Percentiles rank a stretch among this genome's conserved stretches.
Conservation (phyloP, 257 asterid genomes). For the Voacanga thouarsii region DNA sequence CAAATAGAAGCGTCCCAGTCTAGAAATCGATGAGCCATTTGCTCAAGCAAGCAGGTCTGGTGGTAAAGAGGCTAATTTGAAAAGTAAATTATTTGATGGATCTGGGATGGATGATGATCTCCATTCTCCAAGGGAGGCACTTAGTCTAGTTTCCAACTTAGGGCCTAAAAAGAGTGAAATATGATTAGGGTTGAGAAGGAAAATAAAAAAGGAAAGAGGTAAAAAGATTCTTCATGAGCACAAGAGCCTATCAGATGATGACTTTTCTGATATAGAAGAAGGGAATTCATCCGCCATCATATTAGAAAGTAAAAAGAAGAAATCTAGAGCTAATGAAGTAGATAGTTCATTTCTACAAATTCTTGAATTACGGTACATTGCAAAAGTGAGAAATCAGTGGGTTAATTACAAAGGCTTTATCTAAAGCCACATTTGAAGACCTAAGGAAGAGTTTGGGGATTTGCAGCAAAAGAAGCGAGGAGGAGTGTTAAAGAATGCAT, state of each 20-base stretch:
- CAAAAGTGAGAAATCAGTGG: too few species aligned
- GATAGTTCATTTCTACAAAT: too few species aligned
- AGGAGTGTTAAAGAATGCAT: too few species aligned
- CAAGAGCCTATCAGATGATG: constrained; percentile 44
- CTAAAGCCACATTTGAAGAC: too few species aligned
- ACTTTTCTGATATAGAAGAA: constrained; percentile 48
- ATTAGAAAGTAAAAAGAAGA: constrained; percentile 24
- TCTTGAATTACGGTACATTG: constrained; percentile 45
- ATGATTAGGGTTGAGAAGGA: too few species aligned
- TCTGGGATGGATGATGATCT: constrained; percentile 39
- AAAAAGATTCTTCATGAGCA: constrained; percentile 31
- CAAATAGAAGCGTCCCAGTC: constrained; percentile 24
- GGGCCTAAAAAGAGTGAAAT: constrained; percentile 25
- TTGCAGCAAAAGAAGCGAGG: too few species aligned
- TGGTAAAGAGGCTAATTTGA: constrained; percentile 14
- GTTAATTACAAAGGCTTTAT: too few species aligned
- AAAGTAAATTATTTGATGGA: constrained; percentile 23
- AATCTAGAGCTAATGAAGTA: too few species aligned
- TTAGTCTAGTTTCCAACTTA: constrained; percentile 53
- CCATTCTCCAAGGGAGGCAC: constrained; percentile 75
- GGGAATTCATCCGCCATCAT: constrained; percentile 19
- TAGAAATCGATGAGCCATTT: constrained; percentile 12
- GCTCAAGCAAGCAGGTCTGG: constrained; percentile 22
- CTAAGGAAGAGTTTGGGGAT: too few species aligned
- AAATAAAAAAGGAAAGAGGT: constrained; percentile 22